Conservation (phyloP, 2,329 filamentous ascomycete species). For the Cercospora zeina region DNA sequence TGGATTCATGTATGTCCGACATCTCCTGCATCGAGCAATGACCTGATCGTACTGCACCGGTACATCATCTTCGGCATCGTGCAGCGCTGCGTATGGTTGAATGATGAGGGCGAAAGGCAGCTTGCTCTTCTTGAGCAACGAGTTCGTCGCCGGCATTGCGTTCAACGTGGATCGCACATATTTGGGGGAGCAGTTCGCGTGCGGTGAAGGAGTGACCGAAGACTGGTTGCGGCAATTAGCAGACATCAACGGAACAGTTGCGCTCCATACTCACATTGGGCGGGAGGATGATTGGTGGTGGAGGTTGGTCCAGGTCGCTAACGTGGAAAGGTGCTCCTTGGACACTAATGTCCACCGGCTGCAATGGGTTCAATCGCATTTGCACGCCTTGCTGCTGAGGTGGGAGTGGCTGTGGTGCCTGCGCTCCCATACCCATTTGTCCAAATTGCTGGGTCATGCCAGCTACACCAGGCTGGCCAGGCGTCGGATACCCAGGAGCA, state of each 20-base stretch:
- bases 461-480: conserved; percentile 38
- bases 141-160: conserved; percentile 87
- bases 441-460: conserved; percentile 72
- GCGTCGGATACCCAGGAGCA: conserved; percentile 28
- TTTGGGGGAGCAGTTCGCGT: conserved; percentile 88
- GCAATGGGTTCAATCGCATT: conserved; percentile 75
- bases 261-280: conserved; percentile 70
- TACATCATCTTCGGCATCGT: conserved; percentile 87
- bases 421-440: conserved; percentile 65
- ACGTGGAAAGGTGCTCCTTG: conserved; percentile 93
- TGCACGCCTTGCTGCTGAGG: conserved; percentile 52
- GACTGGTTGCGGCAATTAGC: conserved; percentile 54
- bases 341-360: conserved; percentile 74
- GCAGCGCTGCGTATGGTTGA: conserved; percentile 88
- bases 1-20: conserved; percentile 95
- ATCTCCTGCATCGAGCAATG: conserved; percentile 93
- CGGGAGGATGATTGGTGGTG: conserved; percentile 85
- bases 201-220: conserved; percentile 85
- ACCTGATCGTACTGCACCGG: conserved; percentile 95
- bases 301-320: conserved; percentile 84
- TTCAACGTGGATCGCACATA: conserved; percentile 96
- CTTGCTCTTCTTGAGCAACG: conserved; percentile 92
- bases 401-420: conserved; percentile 47
- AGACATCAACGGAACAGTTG: neutral
- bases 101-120: conserved; percentile 94